Base-by-base conservation (phyloP, 495 filamentous ascomycete genomes). In the Penicillium alfredii region DNA sequence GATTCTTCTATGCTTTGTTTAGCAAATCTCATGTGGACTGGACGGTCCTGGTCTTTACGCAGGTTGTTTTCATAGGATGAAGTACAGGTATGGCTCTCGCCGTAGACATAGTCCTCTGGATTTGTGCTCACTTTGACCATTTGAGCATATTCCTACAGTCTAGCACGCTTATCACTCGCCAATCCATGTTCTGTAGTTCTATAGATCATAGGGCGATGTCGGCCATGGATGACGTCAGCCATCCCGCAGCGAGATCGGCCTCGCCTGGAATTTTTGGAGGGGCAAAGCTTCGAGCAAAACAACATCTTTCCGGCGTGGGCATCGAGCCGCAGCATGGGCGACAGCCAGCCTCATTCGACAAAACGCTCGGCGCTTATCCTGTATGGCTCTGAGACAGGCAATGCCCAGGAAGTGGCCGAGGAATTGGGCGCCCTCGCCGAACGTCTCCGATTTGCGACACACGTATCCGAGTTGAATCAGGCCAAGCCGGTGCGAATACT, bases 371-470 rank as follows among this genome's bases (percentile, higher is more conserved):
- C 84, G 28, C 73, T 94, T 33, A 71, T 99, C 25, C 75, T 94
- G 24, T 97, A 95, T 67, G 93, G 86, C 19, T 87, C 88, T 11
- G 93, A 99, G 63, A 95, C 88, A 0, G 92, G 93, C 27, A 97
- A 88, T 51, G 80, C 86, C 22, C 81, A 92, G 51, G 92, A 97
- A 46, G 75, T 86, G 27, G 88, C 93, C 3, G 77, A 84, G 40
- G 87, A 96, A 62, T 61, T 97, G 34, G 86, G 81, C 12, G 71
- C 78, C 15, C 46, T 84, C 46, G 60, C 74, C 7, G 76, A 88
- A 58, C 74, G 89, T 7, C 67, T 94, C 15, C 86, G 77, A 50
- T 95, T 95, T 55, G 50, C 66, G 33, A 83, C 85, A 4, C 67
- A 74, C 28, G 80, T 93, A 13, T 68, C 75, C 23, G 82, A 87